Evolutionary conservation across 345 rosid species (phyloP).

Genomic region (Gossypium bickii): DNA sequence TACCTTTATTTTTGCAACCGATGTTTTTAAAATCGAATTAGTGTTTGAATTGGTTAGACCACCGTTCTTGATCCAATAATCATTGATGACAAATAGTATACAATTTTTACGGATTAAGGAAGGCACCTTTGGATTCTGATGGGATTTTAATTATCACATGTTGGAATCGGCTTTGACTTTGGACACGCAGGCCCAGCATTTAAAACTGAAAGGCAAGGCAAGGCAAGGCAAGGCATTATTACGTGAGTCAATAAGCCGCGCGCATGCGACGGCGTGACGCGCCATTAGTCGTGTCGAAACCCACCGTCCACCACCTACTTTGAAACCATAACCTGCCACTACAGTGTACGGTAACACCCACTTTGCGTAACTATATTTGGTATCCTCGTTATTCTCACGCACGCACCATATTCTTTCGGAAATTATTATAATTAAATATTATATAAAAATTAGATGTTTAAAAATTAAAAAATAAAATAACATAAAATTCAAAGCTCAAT

Average conservation of each 20-base stretch:
- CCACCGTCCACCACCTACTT: conserved; percentile 10
- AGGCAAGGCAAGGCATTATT: no score
- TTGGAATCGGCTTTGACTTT: not conserved
- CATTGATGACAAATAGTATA: no score
- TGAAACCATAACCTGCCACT: not conserved
- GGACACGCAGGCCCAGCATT: not conserved
- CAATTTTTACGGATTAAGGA: no score
- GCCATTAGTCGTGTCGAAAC: not conserved
- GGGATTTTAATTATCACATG: not conserved
- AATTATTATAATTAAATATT: no score
- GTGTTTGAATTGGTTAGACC: no score
- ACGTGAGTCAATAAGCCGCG: not conserved
- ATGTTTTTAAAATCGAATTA: no score
- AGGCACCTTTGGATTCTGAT: not conserved
- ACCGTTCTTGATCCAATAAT: rapidly evolving
- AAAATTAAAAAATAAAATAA: no score
- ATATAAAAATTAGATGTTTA: no score
- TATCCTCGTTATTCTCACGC: not conserved
- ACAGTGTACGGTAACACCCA: not conserved
- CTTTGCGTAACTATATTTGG: not conserved
- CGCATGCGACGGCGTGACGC: not conserved
- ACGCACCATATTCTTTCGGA: not conserved
- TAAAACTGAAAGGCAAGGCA: not conserved
- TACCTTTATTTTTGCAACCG: rapidly evolving
- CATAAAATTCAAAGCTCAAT: no score